Evolutionary conservation across 2,329 filamentous ascomycete species (phyloP), one percentile per base, ranked within the genome.

Genomic region (Fusarium sp.): DNA sequence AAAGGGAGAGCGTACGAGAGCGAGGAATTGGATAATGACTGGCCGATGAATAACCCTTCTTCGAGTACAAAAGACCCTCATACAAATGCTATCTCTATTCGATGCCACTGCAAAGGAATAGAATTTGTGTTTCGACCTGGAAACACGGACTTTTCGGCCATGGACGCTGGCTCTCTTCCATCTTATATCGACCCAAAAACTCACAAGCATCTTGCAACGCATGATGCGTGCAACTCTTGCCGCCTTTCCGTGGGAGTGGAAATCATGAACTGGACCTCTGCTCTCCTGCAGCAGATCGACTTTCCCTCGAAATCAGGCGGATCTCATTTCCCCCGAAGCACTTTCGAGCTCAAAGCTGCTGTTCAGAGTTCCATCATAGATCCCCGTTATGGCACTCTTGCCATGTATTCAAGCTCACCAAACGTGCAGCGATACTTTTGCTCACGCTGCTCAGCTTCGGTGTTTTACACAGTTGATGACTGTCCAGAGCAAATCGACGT

Each of bases 141-240:
- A 4, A 72, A 71, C 1, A 61, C 62, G 7, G 61, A 69, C 14
- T 70, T 73, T 14, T 56, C 60, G 2, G 1, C 29, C 0, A 37
- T 38, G 35, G 11, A 35, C 1, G 64, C 73, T 2, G 57, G 59
- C 2, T 65, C 77, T 4, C 57, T 82, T 0, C 78, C 79, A 0
- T 77, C 70, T 55, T 80, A 77, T 45, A 69, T 84, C 13, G 77
- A 82, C 35, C 79, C 79, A 0, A 56, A 53, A 4, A 78, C 75
- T 2, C 67, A 77, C 41, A 82, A 81, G 62, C 64, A 69, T 2
- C 61, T 78, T 1, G 76, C 72, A 0, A 67, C 59, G 4, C 73
- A 79, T 50, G 81, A 83, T 42, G 76, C 71, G 2, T 84, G 82
- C 69, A 72, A 80, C 54, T 82, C 80, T 2, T 84, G 82, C 43